Conservation (phyloP, 2,329 filamentous ascomycete genomes). For the Diplocarpon rosae region DNA sequence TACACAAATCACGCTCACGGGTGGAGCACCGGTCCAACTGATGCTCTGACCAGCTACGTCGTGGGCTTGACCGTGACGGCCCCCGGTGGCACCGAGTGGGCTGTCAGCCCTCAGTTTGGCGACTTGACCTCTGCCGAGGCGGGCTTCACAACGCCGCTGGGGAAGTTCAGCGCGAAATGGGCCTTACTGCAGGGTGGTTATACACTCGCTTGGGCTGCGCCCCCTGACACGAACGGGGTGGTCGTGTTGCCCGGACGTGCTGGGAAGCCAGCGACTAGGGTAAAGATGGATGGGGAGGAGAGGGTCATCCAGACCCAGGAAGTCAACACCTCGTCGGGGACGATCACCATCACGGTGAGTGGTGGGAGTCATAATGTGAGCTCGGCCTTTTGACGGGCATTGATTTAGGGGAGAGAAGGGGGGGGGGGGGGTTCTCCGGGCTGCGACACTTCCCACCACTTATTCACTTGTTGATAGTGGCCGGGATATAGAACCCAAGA, state of each 20-base stretch:
- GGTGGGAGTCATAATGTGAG: constrained; percentile 5
- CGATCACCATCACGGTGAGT: constrained; percentile 3
- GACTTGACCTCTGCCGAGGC: constrained; percentile 31
- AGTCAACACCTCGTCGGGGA: constrained; percentile 1
- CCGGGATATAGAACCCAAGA: too few species aligned
- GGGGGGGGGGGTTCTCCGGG: too few species aligned
- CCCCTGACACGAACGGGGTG: constrained; percentile 10
- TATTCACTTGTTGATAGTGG: too few species aligned
- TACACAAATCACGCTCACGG: constrained; percentile 40
- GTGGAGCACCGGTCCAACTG: constrained; percentile 38
- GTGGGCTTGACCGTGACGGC: constrained; percentile 32
- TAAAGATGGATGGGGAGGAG: constrained; percentile 5
- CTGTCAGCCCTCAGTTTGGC: constrained; percentile 31
- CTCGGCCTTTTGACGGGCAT: constrained; percentile 4
- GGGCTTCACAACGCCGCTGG: constrained; percentile 31
- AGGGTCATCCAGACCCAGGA: background rate
- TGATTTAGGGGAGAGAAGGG: too few species aligned
- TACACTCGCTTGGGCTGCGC: constrained; percentile 10
- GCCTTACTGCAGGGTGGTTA: constrained; percentile 7
- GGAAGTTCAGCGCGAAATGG: constrained; percentile 30
- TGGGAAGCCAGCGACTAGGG: background rate
- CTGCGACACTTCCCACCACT: too few species aligned
- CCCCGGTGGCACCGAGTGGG: constrained; percentile 29
- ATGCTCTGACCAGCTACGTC: constrained; percentile 33
- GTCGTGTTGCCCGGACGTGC: constrained; percentile 9